Percentiles rank a stretch among this genome's conserved stretches.
phyloP scores from a whole-genome alignment of 257 asterid genomes.

The Solanum raphanifolium region DNA sequence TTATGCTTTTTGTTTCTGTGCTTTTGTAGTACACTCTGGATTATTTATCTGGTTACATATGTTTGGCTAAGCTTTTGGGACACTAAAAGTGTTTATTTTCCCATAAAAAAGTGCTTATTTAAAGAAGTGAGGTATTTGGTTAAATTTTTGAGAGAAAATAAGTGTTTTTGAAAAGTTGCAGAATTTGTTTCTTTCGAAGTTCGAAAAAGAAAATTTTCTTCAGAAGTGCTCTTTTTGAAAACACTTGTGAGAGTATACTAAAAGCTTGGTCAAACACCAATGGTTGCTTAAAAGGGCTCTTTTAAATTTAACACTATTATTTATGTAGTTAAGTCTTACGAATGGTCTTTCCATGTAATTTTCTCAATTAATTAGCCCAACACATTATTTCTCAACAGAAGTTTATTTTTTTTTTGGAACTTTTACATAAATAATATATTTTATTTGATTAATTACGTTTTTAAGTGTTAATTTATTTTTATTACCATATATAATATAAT shows the following conservation, averaged over 20 bases:
- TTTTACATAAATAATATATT: too few relatives aligned
- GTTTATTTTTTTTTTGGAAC: too few relatives aligned
- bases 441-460: too few relatives aligned
- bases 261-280: not conserved
- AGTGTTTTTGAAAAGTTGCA: not conserved
- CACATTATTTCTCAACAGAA: too few relatives aligned
- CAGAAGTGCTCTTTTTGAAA: not conserved
- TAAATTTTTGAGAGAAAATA: not conserved
- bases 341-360: too few relatives aligned
- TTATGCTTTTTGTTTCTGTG: too few relatives aligned
- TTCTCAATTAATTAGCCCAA: too few relatives aligned
- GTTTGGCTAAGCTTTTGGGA: not conserved
- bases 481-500: too few relatives aligned
- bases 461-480: too few relatives aligned
- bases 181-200: not conserved
- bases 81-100: not conserved
- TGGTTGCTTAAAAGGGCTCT: too few relatives aligned
- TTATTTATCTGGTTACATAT: not conserved
- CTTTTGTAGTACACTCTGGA: not conserved
- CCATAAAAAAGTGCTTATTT: not conserved
- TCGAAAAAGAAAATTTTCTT: not conserved
- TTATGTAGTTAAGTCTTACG: too few relatives aligned
- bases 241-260: not conserved
- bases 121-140: not conserved
- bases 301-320: too few relatives aligned